Base-by-base conservation (phyloP, 495 filamentous ascomycete species). In the Xylaria scruposa region DNA sequence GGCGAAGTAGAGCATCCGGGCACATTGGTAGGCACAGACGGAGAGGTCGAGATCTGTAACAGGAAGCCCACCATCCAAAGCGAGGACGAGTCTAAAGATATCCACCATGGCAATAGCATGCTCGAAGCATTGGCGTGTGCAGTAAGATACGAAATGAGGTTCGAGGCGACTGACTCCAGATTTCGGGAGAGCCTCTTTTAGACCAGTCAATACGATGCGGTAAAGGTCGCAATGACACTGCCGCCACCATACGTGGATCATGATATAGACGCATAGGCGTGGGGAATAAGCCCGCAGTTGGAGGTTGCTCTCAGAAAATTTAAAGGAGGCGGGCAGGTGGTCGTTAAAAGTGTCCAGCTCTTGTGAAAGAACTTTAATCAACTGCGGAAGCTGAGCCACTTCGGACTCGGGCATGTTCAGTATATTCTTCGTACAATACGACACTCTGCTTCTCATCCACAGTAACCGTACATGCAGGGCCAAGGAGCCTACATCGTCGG, bases 181-280 rank as follows among this genome's bases (percentile, higher is more conserved):
- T 12, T 76, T 78, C 10, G 83, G 76, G 5, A 86, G 77, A 1
- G 83, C 80, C 36, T 86, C 85, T 31, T 80, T 79, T 21, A 87
- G 75, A 1, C 83, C 82, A 0, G 76, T 73, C n/a, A 86, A 72
- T 36, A 82, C 83, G 17, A 86, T 74, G 13, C 85, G 81, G 71
- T 83, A 86, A 4, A 87, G 77, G 71, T 87, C 85, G 44, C 85
- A 81, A 53, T 86, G 78, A 62, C 85, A 87, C 61, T 86, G 85
- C 36, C 83, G 71, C 84, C 85, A 86, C 82, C 79, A 83, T 4
- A 86, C 78, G 61, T 87, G 85, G 17, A 85, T 85, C 83, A 85
- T 86, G 71, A 87, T 75, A 60, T 83, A 86, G 53, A 86, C 82
- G 42, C 82, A 82, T 8, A 85, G 71, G 0, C 84, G 74, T 21